Percentiles rank a stretch among this genome's conserved stretches.
Conservation (phyloP, 257 asterid genomes). For the Fraxinus pennsylvanica region DNA sequence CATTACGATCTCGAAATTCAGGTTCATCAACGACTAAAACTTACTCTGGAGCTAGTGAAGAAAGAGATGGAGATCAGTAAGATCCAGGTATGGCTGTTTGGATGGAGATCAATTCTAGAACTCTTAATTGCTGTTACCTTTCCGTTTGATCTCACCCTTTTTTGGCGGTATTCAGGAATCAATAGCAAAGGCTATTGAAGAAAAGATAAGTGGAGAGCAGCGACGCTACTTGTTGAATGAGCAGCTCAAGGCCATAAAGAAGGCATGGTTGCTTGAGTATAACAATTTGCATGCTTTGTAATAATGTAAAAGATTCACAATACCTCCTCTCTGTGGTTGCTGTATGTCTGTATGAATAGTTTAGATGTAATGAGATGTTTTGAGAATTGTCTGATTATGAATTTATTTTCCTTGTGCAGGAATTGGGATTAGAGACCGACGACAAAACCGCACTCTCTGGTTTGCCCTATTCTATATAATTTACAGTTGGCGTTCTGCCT, state of each 20-base stretch:
- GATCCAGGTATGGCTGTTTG: slow-evolving; percentile 66
- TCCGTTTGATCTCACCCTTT: slow-evolving; percentile 18
- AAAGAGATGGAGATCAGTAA: slow-evolving; percentile 99
- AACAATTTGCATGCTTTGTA: slow-evolving; percentile 9
- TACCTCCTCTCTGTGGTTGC: slow-evolving; percentile 9
- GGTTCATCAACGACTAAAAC: slow-evolving; percentile 85
- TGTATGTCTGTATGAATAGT: slow-evolving; percentile 24
- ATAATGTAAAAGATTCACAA: too few relatives aligned
- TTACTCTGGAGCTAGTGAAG: slow-evolving; percentile 88
- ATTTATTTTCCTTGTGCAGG: slow-evolving; percentile 51
- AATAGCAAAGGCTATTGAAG: slow-evolving; percentile 98
- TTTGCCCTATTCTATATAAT: slow-evolving; percentile 36
- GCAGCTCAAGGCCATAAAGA: slow-evolving; percentile 97
- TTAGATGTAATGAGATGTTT: slow-evolving; percentile 10
- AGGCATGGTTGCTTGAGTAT: slow-evolving; percentile 47
- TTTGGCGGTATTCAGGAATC: slow-evolving; percentile 65
- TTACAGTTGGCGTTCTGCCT: slow-evolving; percentile 8
- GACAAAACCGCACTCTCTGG: slow-evolving; percentile 98
- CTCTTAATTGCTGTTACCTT: slow-evolving; percentile 7
- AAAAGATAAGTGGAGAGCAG: slow-evolving; percentile 97
- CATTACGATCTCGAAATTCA: slow-evolving; percentile 29
- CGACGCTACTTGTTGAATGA: slow-evolving; percentile 90
- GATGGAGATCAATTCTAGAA: slow-evolving; percentile 5
- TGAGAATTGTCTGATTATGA: slow-evolving; percentile 23
- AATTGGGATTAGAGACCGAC: slow-evolving; percentile 94